Percentiles rank a stretch among this genome's conserved stretches.
These are phyloP conservation scores for Myotisia sp. DNA, from an alignment of 2,329 filamentous ascomycete genomes.

Conservation along the genomic window DNA sequence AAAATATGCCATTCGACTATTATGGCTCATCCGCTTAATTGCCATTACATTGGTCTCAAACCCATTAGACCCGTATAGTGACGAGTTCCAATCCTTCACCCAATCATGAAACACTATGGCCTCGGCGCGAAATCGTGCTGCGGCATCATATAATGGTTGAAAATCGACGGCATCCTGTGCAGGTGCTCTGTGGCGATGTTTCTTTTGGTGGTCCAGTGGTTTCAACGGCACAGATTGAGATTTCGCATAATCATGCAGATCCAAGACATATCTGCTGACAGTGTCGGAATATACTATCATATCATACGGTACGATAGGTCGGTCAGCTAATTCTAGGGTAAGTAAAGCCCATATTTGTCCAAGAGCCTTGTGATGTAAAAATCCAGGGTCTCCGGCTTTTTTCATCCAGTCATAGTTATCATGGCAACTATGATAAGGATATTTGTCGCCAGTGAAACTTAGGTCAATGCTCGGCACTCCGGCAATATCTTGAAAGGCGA, in stretches of 20 bases:
- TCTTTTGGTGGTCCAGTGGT: constrained; percentile 2
- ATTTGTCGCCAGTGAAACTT: constrained; percentile 53
- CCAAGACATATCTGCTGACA: constrained; percentile 50
- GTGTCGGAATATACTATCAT: constrained; percentile 56
- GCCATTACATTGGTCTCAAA: constrained; percentile 60
- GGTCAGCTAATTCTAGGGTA: constrained; percentile 72
- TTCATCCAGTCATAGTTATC: constrained; percentile 83
- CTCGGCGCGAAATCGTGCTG: constrained; percentile 44
- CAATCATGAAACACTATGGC: constrained; percentile 57
- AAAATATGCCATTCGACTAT: constrained; percentile 63
- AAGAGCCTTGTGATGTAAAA: constrained; percentile 64
- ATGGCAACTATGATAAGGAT: constrained; percentile 70
- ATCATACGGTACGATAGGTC: constrained; percentile 69
- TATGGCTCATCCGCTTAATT: constrained; percentile 57
- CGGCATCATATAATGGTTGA: constrained; percentile 48
- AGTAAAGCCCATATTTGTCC: constrained; percentile 68
- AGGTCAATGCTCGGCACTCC: constrained; percentile 81
- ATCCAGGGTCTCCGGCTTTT: constrained; percentile 64
- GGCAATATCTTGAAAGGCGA: constrained; percentile 80
- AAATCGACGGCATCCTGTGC: constrained; percentile 35
- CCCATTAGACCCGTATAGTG: constrained; percentile 55
- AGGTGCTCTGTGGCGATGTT: too few species aligned
- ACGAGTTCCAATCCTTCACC: constrained; percentile 62
- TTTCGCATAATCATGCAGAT: constrained; percentile 52
- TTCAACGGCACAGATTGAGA: constrained; percentile 34